Base-by-base conservation (phyloP, 495 filamentous ascomycete species). In the Lentithecium fluviatile region DNA sequence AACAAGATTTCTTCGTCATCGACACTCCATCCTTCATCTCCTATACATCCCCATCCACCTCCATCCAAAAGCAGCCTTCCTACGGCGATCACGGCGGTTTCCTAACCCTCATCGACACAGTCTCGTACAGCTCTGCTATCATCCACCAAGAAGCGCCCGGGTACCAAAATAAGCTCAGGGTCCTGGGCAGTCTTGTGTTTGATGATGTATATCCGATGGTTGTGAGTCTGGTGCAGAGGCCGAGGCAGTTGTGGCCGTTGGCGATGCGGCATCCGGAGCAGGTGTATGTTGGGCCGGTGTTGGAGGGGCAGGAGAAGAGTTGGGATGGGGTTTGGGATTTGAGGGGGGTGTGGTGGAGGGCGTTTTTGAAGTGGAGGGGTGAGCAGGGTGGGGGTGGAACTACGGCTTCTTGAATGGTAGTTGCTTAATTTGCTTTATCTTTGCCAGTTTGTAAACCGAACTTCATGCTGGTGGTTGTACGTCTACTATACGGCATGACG, bases 121-220 rank as follows among this genome's bases (percentile, higher is more conserved):
- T 49, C 10, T 2, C 13, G 7, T 36, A 52, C 19, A 24, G 36
- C 21, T 6, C 49, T 11, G 21, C 10, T 1, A 4, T 45, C 34
- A 29, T 52, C 17, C 4, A n/a, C 17, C 4, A 26, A 37, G 15
- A 34, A 19, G 37, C 58, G 2, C 48, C 58, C 2, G 58, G 58
- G 4, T 54, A 24, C 21, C 25, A 34, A n/a, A 47, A 47, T n/a
- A 20, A 46, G 19, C 37, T 60, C 8, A 53, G 32, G 21, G 38
- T 60, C 13, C 48, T 45, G 1, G 42, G 26, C 20, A 53, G 15
- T n/a, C 25, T 60, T 6, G n/a, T 60, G n/a, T 54, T 60, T 32
- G 58, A 60, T 15, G 58, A 60, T 8, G 17, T 60, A 13, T 60
- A 60, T 38, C 58, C 58, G 40, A 34, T 60, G 10, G 6, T 60